phyloP scores from a whole-genome alignment of 495 filamentous ascomycete species.

The Annulohypoxylon maeteangense region DNA sequence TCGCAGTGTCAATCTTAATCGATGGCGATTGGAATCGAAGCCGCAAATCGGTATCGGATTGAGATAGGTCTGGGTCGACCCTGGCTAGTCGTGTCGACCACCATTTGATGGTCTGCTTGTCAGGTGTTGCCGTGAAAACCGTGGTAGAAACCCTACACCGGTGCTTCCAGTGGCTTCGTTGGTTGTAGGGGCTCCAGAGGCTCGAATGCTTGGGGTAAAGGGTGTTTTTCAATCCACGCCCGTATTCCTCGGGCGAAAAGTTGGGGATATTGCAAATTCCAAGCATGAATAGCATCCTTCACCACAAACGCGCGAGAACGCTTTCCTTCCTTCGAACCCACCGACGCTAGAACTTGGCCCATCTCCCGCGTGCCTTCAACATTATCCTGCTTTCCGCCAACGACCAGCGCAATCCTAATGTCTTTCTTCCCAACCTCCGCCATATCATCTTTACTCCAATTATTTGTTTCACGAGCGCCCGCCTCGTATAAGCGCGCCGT shows the following conservation, averaged over 20 bases:
- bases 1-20: too few species aligned
- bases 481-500: constrained; percentile 23
- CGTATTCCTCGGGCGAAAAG: constrained; percentile 48
- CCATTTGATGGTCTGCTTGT: neutral
- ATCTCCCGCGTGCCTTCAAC: constrained; percentile 42
- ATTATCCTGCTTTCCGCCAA: constrained; percentile 47
- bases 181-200: constrained; percentile 15
- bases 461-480: neutral
- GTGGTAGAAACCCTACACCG: neutral
- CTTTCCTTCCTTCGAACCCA: constrained; percentile 30
- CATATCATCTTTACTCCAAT: constrained; percentile 36
- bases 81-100: neutral
- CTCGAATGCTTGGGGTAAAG: constrained; percentile 44
- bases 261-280: constrained; percentile 50
- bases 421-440: constrained; percentile 39
- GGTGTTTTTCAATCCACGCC: constrained; percentile 48
- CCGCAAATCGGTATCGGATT: too few species aligned
- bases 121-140: neutral
- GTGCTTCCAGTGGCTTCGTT: neutral
- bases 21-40: too few species aligned
- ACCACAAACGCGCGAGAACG: constrained; percentile 46
- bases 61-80: neutral
- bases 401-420: constrained; percentile 41
- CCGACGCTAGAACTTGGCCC: constrained; percentile 36
- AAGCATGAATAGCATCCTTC: constrained; percentile 48